Percentiles rank a stretch among this genome's conserved stretches.
Evolutionary conservation across 176 grass and related monocot genomes (phyloP).

Genomic region (Ensete glaucum): DNA sequence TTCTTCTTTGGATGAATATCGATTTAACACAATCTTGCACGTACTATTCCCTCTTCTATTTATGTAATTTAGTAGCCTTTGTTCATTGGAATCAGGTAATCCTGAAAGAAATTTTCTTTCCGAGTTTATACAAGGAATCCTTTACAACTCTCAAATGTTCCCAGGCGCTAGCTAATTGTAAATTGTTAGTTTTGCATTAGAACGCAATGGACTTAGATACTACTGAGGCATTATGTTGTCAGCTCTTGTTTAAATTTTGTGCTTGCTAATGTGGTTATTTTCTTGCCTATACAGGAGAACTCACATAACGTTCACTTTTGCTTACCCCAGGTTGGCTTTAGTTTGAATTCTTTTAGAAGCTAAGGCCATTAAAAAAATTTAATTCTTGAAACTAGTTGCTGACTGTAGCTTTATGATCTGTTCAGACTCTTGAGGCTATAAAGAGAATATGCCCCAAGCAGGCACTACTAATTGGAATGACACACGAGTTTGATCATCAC

Average conservation of each 20-base stretch:
- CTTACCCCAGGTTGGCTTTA: conserved; percentile 60
- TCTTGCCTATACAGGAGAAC: conserved; percentile 38
- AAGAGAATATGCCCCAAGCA: conserved; percentile 82
- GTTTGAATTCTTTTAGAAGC: not conserved
- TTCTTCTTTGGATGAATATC: not conserved
- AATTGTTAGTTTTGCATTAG: too few species aligned
- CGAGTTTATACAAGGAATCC: too few species aligned
- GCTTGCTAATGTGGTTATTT: conserved; percentile 15
- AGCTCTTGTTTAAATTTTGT: not conserved
- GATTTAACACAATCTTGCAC: not conserved
- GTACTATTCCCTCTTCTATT: too few species aligned
- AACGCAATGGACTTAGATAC: too few species aligned
- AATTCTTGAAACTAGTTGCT: not conserved
- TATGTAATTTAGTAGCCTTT: too few species aligned
- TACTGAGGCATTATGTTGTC: too few species aligned
- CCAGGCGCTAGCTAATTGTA: too few species aligned
- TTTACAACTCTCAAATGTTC: too few species aligned
- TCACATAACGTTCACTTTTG: conserved; percentile 89
- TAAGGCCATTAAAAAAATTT: conserved; percentile 4
- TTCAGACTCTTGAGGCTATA: conserved; percentile 70
- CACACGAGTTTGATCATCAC: conserved; percentile 84
- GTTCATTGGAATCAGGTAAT: too few species aligned
- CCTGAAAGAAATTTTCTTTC: too few species aligned
- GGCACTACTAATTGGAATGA: conserved; percentile 82
- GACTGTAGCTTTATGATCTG: conserved; percentile 5